These are phyloP conservation scores for Podila epigama DNA, from an alignment of 192 early-diverging fungal genomes.

Conservation along the genomic window DNA sequence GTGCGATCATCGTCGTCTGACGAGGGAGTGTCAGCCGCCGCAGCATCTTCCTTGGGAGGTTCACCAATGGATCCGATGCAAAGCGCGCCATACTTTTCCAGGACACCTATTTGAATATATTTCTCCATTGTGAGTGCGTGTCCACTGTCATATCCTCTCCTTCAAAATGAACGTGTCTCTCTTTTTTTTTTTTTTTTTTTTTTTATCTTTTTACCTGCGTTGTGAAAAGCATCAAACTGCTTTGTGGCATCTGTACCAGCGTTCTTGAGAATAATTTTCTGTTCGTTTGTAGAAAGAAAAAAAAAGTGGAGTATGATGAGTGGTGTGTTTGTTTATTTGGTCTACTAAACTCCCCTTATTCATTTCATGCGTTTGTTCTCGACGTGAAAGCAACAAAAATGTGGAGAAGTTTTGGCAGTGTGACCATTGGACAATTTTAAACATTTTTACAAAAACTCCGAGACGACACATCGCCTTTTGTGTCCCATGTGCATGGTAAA, in stretches of 20 bases:
- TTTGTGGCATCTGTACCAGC: constrained; percentile 84
- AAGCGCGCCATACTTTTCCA: constrained; percentile 71
- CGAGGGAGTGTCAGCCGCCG: constrained; percentile 25
- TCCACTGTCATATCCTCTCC: too few species aligned
- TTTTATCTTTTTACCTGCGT: constrained; percentile 48
- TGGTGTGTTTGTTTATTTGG: not conserved
- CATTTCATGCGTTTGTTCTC: not conserved
- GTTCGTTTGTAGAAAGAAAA: constrained; percentile 48
- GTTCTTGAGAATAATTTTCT: constrained; percentile 79
- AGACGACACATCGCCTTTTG: too few species aligned
- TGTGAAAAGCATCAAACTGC: constrained; percentile 90
- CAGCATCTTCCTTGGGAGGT: constrained; percentile 33
- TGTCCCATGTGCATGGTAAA: too few species aligned
- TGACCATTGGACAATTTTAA: too few species aligned
- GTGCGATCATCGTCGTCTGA: constrained; percentile 55
- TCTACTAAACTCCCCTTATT: not conserved
- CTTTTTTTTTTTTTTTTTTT: not conserved
- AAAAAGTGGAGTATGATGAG: not conserved
- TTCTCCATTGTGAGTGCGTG: too few species aligned
- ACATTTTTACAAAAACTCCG: not conserved
- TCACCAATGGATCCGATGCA: constrained; percentile 70
- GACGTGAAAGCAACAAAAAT: not conserved
- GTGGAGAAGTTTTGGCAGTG: too few species aligned
- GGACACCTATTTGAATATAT: constrained; percentile 52
- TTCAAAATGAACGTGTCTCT: not conserved